Evolutionary conservation across 2,329 filamentous ascomycete genomes (phyloP).

Genomic region (Acephala macrosclerotiorum): DNA sequence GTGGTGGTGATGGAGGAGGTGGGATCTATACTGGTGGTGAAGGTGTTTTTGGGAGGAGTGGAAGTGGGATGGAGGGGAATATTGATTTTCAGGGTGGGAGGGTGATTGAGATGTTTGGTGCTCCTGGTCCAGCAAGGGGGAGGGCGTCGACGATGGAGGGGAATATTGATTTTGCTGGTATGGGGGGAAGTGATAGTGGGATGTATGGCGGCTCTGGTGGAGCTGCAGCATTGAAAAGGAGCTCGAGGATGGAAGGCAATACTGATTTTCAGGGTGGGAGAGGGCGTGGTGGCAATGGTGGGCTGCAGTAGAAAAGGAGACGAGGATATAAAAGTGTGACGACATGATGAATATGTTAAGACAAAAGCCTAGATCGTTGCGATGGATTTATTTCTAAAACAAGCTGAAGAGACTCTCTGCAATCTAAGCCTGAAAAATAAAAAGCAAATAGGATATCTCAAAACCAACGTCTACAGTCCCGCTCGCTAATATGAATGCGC

Average conservation of each 20-base stretch:
- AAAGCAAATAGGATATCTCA: neutral
- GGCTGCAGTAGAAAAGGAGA: neutral
- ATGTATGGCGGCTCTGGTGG: neutral
- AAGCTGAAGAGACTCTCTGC: neutral
- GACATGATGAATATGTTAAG: neutral
- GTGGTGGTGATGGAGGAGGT: neutral
- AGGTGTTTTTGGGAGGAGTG: neutral
- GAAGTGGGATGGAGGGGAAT: neutral
- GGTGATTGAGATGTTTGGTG: no score
- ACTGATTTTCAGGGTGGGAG: neutral
- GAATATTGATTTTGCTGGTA: no score
- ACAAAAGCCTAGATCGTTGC: neutral
- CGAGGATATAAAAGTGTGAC: neutral
- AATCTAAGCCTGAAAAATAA: neutral
- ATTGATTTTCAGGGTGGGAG: neutral
- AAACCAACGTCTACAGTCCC: neutral
- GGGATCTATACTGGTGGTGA: neutral
- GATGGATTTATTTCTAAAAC: neutral
- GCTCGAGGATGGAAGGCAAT: neutral
- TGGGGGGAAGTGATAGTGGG: no score
- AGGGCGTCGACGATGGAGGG: no score
- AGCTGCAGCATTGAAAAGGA: neutral
- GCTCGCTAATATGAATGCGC: neutral
- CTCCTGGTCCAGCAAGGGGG: no score
- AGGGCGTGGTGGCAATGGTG: neutral